A percentile compares a stretch with the other conserved stretches of the same genome.
These are phyloP conservation scores for Micromonas commoda DNA, from an alignment of 139 green algal genomes.

Conservation along the genomic window DNA sequence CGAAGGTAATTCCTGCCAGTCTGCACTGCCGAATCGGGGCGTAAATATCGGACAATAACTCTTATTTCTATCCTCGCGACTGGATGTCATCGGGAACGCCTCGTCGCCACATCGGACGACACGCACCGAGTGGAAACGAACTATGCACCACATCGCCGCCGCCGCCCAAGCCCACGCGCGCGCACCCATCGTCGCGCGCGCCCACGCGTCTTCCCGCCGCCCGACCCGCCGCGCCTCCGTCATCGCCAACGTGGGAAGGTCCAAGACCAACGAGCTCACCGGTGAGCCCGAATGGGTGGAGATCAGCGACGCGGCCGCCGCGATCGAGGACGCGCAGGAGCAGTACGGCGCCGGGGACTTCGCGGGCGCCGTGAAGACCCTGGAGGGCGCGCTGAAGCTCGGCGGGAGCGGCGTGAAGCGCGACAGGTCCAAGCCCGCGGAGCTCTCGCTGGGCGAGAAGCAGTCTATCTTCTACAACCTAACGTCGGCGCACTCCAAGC, in stretches of 20 bases:
- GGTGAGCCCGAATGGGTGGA: conserved; percentile 1
- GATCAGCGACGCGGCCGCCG: background rate
- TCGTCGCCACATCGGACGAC: too few relatives aligned
- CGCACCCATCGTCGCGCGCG: too few relatives aligned
- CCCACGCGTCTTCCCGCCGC: too few relatives aligned
- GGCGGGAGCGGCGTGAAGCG: conserved; percentile 18
- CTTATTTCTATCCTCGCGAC: too few relatives aligned
- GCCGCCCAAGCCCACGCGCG: too few relatives aligned
- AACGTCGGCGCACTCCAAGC: background rate
- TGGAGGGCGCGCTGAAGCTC: conserved; percentile 26
- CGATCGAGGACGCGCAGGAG: conserved; percentile 18
- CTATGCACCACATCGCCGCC: too few relatives aligned
- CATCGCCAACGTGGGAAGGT: background rate
- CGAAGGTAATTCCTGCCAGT: too few relatives aligned
- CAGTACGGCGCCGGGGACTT: background rate
- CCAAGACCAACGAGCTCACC: background rate
- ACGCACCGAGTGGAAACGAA: too few relatives aligned
- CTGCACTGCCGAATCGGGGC: too few relatives aligned
- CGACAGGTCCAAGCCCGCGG: conserved; percentile 15
- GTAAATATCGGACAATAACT: too few relatives aligned
- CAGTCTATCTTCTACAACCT: conserved; percentile 24
- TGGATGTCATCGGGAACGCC: too few relatives aligned
- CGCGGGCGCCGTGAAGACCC: background rate
- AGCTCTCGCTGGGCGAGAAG: conserved; percentile 22
- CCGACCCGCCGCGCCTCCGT: background rate